phyloP scores from a whole-genome alignment of 768 basidiomycete species.

The Termitomyces sp. region DNA sequence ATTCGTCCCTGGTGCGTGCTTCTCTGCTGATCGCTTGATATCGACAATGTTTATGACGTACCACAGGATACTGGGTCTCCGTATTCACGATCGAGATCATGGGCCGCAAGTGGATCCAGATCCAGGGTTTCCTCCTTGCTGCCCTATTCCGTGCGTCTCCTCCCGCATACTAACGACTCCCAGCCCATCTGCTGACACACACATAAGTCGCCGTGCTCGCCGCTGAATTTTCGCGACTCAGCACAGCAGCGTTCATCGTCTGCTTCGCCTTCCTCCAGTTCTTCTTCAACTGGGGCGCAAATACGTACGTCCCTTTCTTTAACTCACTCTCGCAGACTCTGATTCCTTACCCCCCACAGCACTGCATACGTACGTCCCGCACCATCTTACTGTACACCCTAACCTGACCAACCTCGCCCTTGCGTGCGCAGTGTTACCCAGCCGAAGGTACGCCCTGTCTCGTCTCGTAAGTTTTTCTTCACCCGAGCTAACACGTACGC shows the following conservation, averaged over 20 bases:
- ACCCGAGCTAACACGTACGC: background rate
- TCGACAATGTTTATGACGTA: background rate
- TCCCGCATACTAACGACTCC: background rate
- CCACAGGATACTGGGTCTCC: constrained; percentile 60
- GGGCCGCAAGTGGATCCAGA: constrained; percentile 71
- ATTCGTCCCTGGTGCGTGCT: constrained; percentile 59
- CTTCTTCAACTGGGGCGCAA: constrained; percentile 82
- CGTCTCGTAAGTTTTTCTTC: background rate
- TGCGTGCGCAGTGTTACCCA: constrained; percentile 50
- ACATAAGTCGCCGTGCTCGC: constrained; percentile 50
- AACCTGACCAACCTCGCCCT: background rate
- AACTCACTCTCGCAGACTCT: background rate
- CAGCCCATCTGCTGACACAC: background rate
- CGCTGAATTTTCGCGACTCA: constrained; percentile 51
- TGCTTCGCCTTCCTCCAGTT: constrained; percentile 71
- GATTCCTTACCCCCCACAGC: constrained; percentile 16
- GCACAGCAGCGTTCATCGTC: constrained; percentile 59
- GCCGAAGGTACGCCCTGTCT: constrained; percentile 36
- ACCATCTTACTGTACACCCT: background rate
- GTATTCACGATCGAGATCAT: constrained; percentile 66
- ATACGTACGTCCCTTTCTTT: constrained; percentile 37
- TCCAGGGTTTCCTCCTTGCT: constrained; percentile 68
- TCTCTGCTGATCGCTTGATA: background rate
- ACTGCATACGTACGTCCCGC: constrained; percentile 42
- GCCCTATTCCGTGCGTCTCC: constrained; percentile 52